Conservation (phyloP, 805 yeast species). For the Metschnikowia gruessii region DNA sequence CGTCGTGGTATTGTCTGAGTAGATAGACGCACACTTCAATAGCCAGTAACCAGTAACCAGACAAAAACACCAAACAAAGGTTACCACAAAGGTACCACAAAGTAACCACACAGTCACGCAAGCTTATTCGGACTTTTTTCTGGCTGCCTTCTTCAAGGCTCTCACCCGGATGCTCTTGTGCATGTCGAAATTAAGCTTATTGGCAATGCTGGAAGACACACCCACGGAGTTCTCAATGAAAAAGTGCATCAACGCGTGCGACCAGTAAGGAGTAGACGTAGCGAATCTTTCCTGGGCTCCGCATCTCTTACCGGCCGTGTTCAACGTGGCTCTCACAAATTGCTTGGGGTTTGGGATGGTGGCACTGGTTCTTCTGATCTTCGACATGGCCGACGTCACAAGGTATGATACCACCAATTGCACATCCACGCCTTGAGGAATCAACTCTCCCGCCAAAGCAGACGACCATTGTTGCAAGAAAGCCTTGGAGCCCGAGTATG, state of each 20-base stretch:
- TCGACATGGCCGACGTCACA: slow-evolving; percentile 95
- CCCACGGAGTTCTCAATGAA: slow-evolving; percentile 76
- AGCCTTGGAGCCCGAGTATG: slow-evolving; percentile 94
- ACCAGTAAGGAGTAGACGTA: slow-evolving; percentile 88
- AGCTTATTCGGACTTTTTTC: slow-evolving; percentile 16
- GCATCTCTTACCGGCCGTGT: slow-evolving; percentile 71
- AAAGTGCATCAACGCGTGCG: slow-evolving; percentile 92
- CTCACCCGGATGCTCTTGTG: slow-evolving; percentile 77
- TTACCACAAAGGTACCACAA: too few species aligned
- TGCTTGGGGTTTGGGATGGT: slow-evolving; percentile 77
- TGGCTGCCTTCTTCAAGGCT: slow-evolving; percentile 73
- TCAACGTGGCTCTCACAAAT: slow-evolving; percentile 74
- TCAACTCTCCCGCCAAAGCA: slow-evolving; percentile 84
- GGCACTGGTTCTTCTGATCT: slow-evolving; percentile 71
- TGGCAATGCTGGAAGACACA: slow-evolving; percentile 69
- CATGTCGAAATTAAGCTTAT: slow-evolving; percentile 65
- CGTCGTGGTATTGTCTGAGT: too few species aligned
- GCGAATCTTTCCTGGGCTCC: slow-evolving; percentile 93
- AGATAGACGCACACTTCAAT: too few species aligned
- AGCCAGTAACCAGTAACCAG: too few species aligned
- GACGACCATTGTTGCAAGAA: slow-evolving; percentile 91
- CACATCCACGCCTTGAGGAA: slow-evolving; percentile 70
- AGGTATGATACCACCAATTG: slow-evolving; percentile 82
- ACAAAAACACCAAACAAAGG: too few species aligned
- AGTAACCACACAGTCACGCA: too few species aligned